Evolutionary conservation across 2,329 filamentous ascomycete genomes (phyloP).

Genomic region (Pezicula rhizophila): DNA sequence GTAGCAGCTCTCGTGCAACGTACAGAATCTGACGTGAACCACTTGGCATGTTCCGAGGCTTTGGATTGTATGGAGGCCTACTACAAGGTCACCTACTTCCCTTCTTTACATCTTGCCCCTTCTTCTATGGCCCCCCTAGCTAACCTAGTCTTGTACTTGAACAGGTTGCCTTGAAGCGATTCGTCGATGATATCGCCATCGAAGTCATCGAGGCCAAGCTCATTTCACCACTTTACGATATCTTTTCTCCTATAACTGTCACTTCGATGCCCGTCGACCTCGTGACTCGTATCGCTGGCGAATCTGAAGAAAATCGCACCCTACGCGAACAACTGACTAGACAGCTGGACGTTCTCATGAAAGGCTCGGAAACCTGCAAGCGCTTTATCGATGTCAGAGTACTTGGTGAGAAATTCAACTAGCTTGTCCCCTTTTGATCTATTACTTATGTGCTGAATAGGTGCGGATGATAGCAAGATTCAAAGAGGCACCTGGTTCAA

Average conservation of each 20-base stretch:
- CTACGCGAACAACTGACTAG: slow-evolving; percentile 31
- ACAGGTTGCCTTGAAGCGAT: slow-evolving; percentile 38
- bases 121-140: too few relatives aligned
- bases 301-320: slow-evolving; percentile 32
- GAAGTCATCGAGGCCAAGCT: slow-evolving; percentile 37
- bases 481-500: too few relatives aligned
- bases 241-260: slow-evolving; percentile 35
- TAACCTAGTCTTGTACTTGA: neutral
- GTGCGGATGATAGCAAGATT: too few relatives aligned
- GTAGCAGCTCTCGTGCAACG: slow-evolving; percentile 13
- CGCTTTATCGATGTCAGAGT: neutral
- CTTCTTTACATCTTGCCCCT: too few relatives aligned
- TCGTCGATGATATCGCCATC: slow-evolving; percentile 37
- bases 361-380: slow-evolving; percentile 27
- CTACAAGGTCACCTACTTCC: slow-evolving; percentile 29
- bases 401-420: neutral
- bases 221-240: slow-evolving; percentile 28
- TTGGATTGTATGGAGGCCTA: slow-evolving; percentile 35
- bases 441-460: too few relatives aligned
- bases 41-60: slow-evolving; percentile 26
- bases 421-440: too few relatives aligned
- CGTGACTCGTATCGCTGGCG: slow-evolving; percentile 34
- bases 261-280: slow-evolving; percentile 30
- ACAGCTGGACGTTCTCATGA: slow-evolving; percentile 31
- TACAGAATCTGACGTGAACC: slow-evolving; percentile 25